phyloP scores from a whole-genome alignment of 805 yeast genomes.

The Saccharomycopsis oosterbeekiorum region DNA sequence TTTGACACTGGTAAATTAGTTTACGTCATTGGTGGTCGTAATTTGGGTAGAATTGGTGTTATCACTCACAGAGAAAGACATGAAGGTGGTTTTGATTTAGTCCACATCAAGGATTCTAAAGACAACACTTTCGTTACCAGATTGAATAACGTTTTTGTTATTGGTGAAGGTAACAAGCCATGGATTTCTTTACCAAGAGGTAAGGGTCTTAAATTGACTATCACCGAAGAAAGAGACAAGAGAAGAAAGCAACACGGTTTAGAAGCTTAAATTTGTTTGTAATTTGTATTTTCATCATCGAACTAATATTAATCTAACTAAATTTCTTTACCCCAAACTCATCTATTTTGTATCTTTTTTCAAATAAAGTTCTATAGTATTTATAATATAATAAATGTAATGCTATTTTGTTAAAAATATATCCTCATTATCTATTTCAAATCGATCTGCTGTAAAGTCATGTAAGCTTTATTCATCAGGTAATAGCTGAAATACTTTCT shows the following conservation, averaged over 20 bases:
- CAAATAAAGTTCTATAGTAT: slow-evolving; percentile 4
- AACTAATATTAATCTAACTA: neutral
- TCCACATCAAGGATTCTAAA: slow-evolving; percentile 89
- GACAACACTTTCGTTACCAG: slow-evolving; percentile 96
- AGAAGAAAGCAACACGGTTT: slow-evolving; percentile 77
- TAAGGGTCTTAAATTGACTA: slow-evolving; percentile 94
- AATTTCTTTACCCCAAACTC: neutral
- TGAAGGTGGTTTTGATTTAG: slow-evolving; percentile 97
- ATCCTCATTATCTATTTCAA: neutral
- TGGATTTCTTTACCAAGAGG: slow-evolving; percentile 95
- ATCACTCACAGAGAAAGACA: slow-evolving; percentile 94
- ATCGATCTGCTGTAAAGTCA: too few relatives aligned
- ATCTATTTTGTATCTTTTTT: neutral
- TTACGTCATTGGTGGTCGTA: slow-evolving; percentile 96
- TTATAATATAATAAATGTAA: slow-evolving; percentile 2
- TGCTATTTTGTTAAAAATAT: slow-evolving; percentile 4
- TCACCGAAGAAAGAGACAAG: slow-evolving; percentile 97
- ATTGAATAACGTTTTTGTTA: slow-evolving; percentile 84
- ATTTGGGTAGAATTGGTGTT: slow-evolving; percentile 96
- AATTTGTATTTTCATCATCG: neutral
- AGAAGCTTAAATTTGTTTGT: slow-evolving; percentile 15
- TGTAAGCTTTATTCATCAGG: neutral
- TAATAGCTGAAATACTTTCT: too few relatives aligned
- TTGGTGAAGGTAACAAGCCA: slow-evolving; percentile 95
- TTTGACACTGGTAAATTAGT: slow-evolving; percentile 88